Percentiles rank a stretch among this genome's conserved stretches.
Conservation (phyloP, 2,329 filamentous ascomycete species). For the Metarhizium anisopliae region DNA sequence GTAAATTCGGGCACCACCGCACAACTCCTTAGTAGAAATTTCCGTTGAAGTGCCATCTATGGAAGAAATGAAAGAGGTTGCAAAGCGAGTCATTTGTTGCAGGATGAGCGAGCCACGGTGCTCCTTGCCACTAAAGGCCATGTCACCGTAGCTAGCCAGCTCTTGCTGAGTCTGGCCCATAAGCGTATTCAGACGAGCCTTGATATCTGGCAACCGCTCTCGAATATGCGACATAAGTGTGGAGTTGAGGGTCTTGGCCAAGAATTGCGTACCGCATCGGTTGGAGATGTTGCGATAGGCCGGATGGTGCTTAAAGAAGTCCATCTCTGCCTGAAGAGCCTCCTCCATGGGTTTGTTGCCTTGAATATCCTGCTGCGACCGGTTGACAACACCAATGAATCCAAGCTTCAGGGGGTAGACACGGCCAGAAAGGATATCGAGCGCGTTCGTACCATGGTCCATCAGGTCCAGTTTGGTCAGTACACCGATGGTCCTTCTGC, state of each 20-base stretch:
- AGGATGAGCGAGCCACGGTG: conserved; percentile 91
- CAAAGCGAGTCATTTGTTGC: conserved; percentile 96
- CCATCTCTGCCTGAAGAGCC: conserved; percentile 77
- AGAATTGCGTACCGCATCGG: conserved; percentile 85
- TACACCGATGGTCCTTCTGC: conserved; percentile 90
- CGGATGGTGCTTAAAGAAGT: conserved; percentile 96
- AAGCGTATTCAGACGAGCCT: conserved; percentile 90
- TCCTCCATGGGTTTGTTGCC: conserved; percentile 91
- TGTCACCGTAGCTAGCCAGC: conserved; percentile 93
- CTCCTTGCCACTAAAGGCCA: conserved; percentile 94
- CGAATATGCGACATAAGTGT: conserved; percentile 96
- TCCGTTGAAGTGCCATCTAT: conserved; percentile 98
- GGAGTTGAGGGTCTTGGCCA: conserved; percentile 89
- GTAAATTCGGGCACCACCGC: conserved; percentile 89
- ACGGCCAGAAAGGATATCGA: conserved; percentile 94
- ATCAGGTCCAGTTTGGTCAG: conserved; percentile 96
- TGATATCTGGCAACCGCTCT: conserved; percentile 93
- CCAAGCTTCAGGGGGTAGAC: conserved; percentile 96
- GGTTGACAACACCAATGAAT: conserved; percentile 96
- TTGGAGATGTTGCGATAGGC: conserved; percentile 94
- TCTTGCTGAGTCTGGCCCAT: conserved; percentile 99
- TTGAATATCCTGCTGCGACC: conserved; percentile 96
- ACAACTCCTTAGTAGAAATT: conserved; percentile 96
- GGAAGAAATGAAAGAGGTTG: conserved; percentile 93
- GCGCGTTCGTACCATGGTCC: conserved; percentile 96